phyloP scores from a whole-genome alignment of 805 yeast species.

The Kuraishia piskuri region DNA sequence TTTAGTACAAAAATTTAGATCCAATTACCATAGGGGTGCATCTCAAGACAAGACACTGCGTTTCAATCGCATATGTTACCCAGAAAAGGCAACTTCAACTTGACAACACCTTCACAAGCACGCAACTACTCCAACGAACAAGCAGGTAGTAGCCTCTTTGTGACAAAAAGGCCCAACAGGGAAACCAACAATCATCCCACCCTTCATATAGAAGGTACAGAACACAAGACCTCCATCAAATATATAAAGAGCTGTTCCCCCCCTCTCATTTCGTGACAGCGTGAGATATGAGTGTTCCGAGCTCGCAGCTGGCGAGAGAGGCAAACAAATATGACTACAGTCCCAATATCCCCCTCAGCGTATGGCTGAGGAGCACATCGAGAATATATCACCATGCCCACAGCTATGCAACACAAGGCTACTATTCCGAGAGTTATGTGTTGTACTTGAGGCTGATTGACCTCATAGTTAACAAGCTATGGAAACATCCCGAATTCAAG shows the following conservation, averaged over 20 bases:
- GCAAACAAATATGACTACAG: slow-evolving; percentile 50
- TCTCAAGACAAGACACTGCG: too few relatives aligned
- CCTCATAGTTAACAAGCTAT: slow-evolving; percentile 37
- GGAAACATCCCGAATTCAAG: slow-evolving; percentile 35
- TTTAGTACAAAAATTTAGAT: too few relatives aligned
- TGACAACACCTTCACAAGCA: too few relatives aligned
- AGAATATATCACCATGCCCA: slow-evolving; percentile 38
- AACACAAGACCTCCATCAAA: background rate
- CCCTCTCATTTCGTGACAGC: background rate
- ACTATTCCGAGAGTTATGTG: slow-evolving; percentile 42
- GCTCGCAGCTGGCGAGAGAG: slow-evolving; percentile 30
- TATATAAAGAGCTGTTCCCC: background rate
- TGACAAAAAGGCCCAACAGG: too few relatives aligned
- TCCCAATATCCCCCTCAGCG: slow-evolving; percentile 35
- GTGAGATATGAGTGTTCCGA: background rate
- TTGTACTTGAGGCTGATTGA: slow-evolving; percentile 54
- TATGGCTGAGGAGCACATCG: slow-evolving; percentile 48
- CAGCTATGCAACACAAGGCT: slow-evolving; percentile 32
- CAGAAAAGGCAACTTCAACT: too few relatives aligned
- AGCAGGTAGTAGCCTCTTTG: too few relatives aligned
- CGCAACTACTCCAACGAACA: too few relatives aligned
- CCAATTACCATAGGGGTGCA: too few relatives aligned
- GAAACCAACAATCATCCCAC: too few relatives aligned
- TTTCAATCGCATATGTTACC: too few relatives aligned
- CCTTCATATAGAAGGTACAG: too few relatives aligned